These are phyloP conservation scores for Anisodus tanguticus DNA, from an alignment of 257 asterid species.

Conservation along the genomic window DNA sequence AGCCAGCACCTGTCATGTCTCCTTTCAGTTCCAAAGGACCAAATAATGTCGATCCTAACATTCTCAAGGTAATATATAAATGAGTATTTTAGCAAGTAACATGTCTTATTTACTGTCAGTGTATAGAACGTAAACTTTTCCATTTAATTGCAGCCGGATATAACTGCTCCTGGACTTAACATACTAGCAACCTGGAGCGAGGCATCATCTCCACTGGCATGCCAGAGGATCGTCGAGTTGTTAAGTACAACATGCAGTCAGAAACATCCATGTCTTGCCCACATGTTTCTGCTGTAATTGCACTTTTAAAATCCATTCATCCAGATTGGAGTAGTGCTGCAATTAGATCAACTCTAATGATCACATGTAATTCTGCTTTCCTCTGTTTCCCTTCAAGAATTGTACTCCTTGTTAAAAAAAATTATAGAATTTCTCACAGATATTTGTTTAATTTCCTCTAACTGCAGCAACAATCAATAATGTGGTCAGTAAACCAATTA, in stretches of 20 bases:
- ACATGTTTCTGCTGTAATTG: slow-evolving; percentile 49
- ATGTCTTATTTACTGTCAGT: neutral
- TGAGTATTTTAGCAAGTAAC: neutral
- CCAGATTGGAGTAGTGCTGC: slow-evolving; percentile 65
- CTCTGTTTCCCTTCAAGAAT: neutral
- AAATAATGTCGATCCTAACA: slow-evolving; percentile 39
- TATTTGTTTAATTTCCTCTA: neutral
- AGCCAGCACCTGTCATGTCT: slow-evolving; percentile 55
- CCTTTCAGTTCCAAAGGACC: slow-evolving; percentile 47
- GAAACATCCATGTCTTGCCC: slow-evolving; percentile 71
- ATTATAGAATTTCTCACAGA: neutral
- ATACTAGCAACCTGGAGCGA: slow-evolving; percentile 54
- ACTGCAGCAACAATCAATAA: slow-evolving; percentile 41
- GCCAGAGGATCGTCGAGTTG: slow-evolving; percentile 37
- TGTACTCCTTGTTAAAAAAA: neutral
- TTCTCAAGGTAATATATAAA: slow-evolving; percentile 47
- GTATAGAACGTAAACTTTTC: neutral
- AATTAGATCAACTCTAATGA: slow-evolving; percentile 56
- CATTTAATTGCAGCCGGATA: slow-evolving; percentile 43
- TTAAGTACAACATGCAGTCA: slow-evolving; percentile 36
- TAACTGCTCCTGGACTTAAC: slow-evolving; percentile 53
- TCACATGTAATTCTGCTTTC: slow-evolving; percentile 36
- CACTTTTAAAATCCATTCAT: slow-evolving; percentile 55
- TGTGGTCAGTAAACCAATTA: slow-evolving; percentile 32
- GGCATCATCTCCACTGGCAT: slow-evolving; percentile 40